These are phyloP conservation scores for Ceratocystis ficicola DNA, from an alignment of 2,329 filamentous ascomycete species.

Conservation along the genomic window DNA sequence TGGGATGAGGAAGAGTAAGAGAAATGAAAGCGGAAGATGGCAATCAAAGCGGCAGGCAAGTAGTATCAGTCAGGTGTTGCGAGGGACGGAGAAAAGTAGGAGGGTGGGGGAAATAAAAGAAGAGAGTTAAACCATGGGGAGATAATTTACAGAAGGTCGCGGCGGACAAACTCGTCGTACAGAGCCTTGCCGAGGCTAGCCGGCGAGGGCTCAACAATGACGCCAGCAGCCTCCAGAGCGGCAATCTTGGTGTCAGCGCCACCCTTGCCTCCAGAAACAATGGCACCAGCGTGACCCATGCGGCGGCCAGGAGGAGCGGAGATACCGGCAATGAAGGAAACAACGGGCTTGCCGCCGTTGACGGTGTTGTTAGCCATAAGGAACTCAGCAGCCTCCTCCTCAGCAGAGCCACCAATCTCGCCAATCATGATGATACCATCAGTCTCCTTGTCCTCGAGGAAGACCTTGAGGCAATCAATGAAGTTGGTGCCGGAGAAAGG, in stretches of 20 bases:
- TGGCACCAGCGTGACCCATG: constrained; percentile 98
- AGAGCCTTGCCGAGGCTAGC: constrained; percentile 86
- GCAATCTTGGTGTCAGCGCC: constrained; percentile 97
- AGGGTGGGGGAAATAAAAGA: not conserved
- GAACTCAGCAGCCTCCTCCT: constrained; percentile 97
- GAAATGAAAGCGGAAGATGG: not conserved
- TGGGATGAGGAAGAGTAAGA: not conserved
- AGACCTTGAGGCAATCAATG: constrained; percentile 97
- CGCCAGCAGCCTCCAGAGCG: constrained; percentile 83
- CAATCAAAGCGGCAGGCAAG: not conserved
- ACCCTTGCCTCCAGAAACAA: constrained; percentile 94
- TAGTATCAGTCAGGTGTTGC: not conserved
- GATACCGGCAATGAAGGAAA: constrained; percentile 97
- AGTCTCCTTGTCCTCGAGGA: constrained; percentile 89
- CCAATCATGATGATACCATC: constrained; percentile 99
- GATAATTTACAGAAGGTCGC: constrained; percentile 68
- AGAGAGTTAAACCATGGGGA: constrained; percentile 16
- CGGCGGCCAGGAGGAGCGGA: constrained; percentile 88
- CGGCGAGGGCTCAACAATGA: constrained; percentile 90
- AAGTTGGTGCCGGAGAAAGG: constrained; percentile 99
- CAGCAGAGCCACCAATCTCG: constrained; percentile 92
- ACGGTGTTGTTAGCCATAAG: constrained; percentile 80
- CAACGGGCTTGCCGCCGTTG: constrained; percentile 79
- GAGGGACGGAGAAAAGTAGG: not conserved
- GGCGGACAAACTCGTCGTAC: constrained; percentile 89